A percentile compares a stretch with the other conserved stretches of the same genome.
Conservation (phyloP, 306 rosid genomes). For the Adenanthera pavonina region DNA sequence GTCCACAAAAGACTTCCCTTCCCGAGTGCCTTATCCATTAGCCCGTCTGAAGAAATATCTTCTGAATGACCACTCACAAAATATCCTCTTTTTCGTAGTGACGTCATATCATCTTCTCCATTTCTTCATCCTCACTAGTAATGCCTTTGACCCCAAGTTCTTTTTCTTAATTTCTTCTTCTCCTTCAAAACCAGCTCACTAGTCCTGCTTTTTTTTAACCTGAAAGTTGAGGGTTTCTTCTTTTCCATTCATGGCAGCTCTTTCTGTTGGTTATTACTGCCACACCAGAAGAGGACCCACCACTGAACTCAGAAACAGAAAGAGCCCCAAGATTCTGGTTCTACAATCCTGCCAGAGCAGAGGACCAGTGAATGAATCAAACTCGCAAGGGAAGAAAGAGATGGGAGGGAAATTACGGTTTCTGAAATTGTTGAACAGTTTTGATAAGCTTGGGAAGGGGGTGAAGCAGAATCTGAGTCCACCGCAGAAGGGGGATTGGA, state of each 20-base stretch:
- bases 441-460: slow-evolving; percentile 57
- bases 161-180: neutral
- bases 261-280: slow-evolving; percentile 38
- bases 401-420: slow-evolving; percentile 32
- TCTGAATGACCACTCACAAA: neutral
- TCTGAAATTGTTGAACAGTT: slow-evolving; percentile 36
- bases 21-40: neutral
- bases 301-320: slow-evolving; percentile 32
- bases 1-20: neutral
- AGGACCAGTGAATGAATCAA: slow-evolving; percentile 41
- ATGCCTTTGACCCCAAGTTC: neutral
- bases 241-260: slow-evolving; percentile 54
- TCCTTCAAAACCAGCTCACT: neutral
- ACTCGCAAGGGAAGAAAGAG: slow-evolving; percentile 39
- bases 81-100: neutral
- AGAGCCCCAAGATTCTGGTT: slow-evolving; percentile 37
- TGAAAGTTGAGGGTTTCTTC: neutral
- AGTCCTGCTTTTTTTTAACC: neutral
- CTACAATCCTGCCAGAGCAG: slow-evolving; percentile 46
- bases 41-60: neutral
- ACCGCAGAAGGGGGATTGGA: slow-evolving; percentile 86
- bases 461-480: slow-evolving; percentile 68
- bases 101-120: neutral
- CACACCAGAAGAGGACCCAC: slow-evolving; percentile 10
- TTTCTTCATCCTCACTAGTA: neutral